Conservation (phyloP, 352 stramenopile genomes). For the Phytophthora agathidicida region DNA sequence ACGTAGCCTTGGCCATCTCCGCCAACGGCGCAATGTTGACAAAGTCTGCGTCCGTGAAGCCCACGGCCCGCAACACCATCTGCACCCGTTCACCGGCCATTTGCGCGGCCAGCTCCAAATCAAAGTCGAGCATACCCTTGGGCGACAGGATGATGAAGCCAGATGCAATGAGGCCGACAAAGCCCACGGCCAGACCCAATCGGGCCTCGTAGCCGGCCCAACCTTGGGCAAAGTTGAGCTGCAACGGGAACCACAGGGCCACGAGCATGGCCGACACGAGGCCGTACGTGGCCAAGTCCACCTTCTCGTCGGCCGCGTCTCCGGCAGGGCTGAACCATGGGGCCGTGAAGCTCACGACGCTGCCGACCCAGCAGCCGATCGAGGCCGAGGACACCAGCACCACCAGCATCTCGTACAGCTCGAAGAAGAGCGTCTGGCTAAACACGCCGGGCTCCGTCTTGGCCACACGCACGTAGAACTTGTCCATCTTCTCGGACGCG, state of each 20-base stretch:
- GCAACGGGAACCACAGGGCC: constrained; percentile 75
- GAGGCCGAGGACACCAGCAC: constrained; percentile 66
- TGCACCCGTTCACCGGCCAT: constrained; percentile 43
- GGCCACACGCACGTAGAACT: constrained; percentile 74
- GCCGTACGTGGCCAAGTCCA: constrained; percentile 72
- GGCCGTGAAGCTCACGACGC: constrained; percentile 45
- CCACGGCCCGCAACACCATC: constrained; percentile 61
- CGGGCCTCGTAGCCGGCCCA: constrained; percentile 63
- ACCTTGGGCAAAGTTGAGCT: constrained; percentile 74
- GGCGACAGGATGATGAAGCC: constrained; percentile 70
- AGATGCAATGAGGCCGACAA: constrained; percentile 60
- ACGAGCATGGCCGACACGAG: constrained; percentile 70
- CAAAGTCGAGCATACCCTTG: constrained; percentile 67
- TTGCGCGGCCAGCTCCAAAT: constrained; percentile 57
- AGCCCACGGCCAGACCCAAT: constrained; percentile 58
- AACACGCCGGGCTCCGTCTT: constrained; percentile 72
- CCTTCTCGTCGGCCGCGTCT: constrained; percentile 14
- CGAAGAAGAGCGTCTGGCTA: constrained; percentile 78
- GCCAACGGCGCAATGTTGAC: constrained; percentile 45
- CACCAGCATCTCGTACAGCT: constrained; percentile 86
- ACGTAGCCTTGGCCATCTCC: constrained; percentile 23
- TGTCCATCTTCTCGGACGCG: constrained; percentile 66
- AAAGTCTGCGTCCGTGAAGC: constrained; percentile 68
- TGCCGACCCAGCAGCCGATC: constrained; percentile 49
- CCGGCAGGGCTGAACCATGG: constrained; percentile 13